phyloP scores from a whole-genome alignment of 1,284 basidiomycete genomes.

The Ganoderma meredithae region DNA sequence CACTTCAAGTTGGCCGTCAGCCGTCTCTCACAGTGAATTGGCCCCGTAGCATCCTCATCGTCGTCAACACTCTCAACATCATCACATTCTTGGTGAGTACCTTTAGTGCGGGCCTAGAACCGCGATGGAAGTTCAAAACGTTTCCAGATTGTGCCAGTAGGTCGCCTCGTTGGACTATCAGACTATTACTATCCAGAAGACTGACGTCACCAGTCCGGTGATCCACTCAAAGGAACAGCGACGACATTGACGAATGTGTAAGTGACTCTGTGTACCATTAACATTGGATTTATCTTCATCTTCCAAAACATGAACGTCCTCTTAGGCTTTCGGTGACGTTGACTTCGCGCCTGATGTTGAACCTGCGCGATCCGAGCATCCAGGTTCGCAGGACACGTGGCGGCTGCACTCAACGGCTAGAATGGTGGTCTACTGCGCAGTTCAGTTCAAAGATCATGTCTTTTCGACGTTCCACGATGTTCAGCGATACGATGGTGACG shows the following conservation, averaged over 20 bases:
- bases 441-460: constrained; percentile 29
- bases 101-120: not conserved
- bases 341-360: constrained; percentile 29
- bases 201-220: constrained; percentile 16
- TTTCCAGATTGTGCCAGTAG: constrained; percentile 7
- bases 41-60: constrained; percentile 4
- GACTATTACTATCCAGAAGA: not conserved
- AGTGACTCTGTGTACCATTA: not conserved
- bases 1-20: not conserved
- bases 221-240: constrained; percentile 26
- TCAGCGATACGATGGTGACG: constrained; percentile 15
- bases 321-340: constrained; percentile 25
- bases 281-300: too few relatives aligned
- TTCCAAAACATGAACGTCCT: not conserved
- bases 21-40: not conserved
- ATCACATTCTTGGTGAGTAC: constrained; percentile 9
- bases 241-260: constrained; percentile 28
- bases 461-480: constrained; percentile 18
- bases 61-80: constrained; percentile 12
- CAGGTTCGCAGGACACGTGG: constrained; percentile 12
- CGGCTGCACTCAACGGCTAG: constrained; percentile 7
- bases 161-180: not conserved
- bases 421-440: constrained; percentile 24
- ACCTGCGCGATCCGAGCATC: constrained; percentile 25
- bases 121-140: not conserved